Conservation (phyloP, 1,284 basidiomycete species). For the Ceratobasidium sp. region DNA sequence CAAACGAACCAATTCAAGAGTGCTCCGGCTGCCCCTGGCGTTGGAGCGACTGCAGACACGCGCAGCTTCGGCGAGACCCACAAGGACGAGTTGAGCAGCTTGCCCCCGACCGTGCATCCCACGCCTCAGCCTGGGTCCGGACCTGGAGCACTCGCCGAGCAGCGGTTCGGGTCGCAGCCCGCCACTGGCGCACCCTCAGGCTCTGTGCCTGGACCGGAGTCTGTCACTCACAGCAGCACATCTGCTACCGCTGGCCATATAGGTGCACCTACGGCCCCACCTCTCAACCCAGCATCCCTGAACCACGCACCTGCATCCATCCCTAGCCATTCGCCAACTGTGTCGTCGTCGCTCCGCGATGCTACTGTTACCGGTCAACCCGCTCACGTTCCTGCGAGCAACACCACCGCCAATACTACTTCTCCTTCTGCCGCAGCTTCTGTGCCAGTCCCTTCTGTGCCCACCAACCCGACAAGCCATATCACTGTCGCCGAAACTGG, state of each 20-base stretch:
- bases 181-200: conserved; percentile 16
- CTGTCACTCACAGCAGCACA: conserved; percentile 18
- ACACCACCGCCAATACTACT: conserved; percentile 48
- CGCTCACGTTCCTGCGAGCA: conserved; percentile 51
- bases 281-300: conserved; percentile 64
- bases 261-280: conserved; percentile 53
- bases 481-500: conserved; percentile 75
- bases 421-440: conserved; percentile 48
- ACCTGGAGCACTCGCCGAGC: conserved; percentile 22
- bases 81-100: conserved; percentile 72
- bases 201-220: conserved; percentile 11
- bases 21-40: conserved; percentile 58
- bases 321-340: conserved; percentile 53
- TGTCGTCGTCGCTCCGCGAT: conserved; percentile 49
- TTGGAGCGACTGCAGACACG: conserved; percentile 64
- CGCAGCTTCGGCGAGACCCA: conserved; percentile 83
- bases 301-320: conserved; percentile 69
- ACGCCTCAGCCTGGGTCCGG: conserved; percentile 21
- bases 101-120: conserved; percentile 33
- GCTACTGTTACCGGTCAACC: conserved; percentile 47
- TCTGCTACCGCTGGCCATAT: conserved; percentile 19
- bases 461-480: conserved; percentile 56
- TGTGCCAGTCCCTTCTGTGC: conserved; percentile 50
- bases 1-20: conserved; percentile 50
- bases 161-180: conserved; percentile 40